These are phyloP conservation scores for Leccinum ochraceum DNA, from an alignment of 768 basidiomycete genomes.

Conservation along the genomic window DNA sequence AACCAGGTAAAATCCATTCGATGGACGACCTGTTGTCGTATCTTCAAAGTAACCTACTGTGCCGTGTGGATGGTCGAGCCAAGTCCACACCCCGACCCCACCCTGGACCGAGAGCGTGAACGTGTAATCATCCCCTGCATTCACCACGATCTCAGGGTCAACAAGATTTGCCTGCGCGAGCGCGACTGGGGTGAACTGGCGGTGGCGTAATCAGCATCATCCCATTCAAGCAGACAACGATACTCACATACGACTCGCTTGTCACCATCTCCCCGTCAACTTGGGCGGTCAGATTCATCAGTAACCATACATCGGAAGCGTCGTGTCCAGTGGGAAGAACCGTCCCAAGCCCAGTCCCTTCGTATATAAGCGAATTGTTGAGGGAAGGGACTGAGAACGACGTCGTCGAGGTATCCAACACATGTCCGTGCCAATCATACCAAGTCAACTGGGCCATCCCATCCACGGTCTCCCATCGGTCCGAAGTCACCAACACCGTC, in stretches of 20 bases:
- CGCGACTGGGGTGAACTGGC: conserved; percentile 54
- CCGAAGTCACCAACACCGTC: conserved; percentile 50
- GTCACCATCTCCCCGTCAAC: conserved; percentile 42
- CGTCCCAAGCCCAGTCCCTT: conserved; percentile 40
- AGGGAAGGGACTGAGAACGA: conserved; percentile 47
- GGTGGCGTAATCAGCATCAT: not conserved
- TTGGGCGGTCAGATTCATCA: conserved; percentile 49
- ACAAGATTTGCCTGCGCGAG: conserved; percentile 31
- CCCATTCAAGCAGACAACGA: not conserved
- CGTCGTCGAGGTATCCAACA: conserved; percentile 38
- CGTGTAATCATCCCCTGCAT: conserved; percentile 34
- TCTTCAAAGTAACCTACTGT: conserved; percentile 57
- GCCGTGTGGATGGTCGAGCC: conserved; percentile 58
- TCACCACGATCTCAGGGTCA: too few relatives aligned
- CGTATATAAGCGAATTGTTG: conserved; percentile 49
- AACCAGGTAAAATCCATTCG: conserved; percentile 58
- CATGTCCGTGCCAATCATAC: conserved; percentile 55
- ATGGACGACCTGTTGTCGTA: conserved; percentile 38
- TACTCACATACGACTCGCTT: conserved; percentile 54
- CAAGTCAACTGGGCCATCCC: conserved; percentile 54
- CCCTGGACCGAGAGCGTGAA: conserved; percentile 54
- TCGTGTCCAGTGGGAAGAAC: conserved; percentile 47
- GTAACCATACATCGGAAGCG: conserved; percentile 49
- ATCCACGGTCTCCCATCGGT: conserved; percentile 47
- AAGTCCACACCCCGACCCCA: conserved; percentile 58